Evolutionary conservation across 306 rosid genomes (phyloP).

Genomic region (Pterocarpus macrocarpus): DNA sequence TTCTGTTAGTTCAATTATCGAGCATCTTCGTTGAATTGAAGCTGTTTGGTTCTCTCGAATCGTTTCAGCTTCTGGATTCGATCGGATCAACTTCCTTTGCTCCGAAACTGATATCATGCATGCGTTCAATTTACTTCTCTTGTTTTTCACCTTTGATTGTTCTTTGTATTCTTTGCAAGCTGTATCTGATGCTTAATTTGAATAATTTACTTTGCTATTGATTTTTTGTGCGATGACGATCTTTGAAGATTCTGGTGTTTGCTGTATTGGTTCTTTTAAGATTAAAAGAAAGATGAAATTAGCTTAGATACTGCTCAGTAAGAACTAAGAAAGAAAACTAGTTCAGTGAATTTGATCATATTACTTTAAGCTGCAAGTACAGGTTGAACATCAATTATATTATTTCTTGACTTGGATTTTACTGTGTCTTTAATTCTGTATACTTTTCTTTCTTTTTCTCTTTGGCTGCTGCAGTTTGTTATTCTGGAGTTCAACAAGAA

Average conservation of each 20-base stretch:
- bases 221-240: background rate
- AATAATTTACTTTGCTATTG: background rate
- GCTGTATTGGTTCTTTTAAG: background rate
- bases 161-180: conserved; percentile 19
- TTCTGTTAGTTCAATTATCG: conserved; percentile 9
- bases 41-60: conserved; percentile 6
- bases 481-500: conserved; percentile 13
- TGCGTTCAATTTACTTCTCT: conserved; percentile 33
- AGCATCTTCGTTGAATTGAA: conserved; percentile 17
- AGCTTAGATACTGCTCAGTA: background rate
- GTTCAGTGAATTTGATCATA: background rate
- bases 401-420: conserved; percentile 14
- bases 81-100: conserved; percentile 44
- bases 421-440: background rate
- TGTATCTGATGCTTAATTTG: conserved; percentile 34
- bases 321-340: background rate
- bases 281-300: background rate
- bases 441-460: background rate
- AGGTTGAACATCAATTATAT: conserved; percentile 15
- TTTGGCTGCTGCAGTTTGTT: conserved; percentile 33
- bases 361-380: background rate
- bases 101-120: conserved; percentile 17
- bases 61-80: conserved; percentile 40
- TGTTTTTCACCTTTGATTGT: conserved; percentile 12
- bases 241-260: conserved; percentile 13